Evolutionary conservation across 257 asterid species (phyloP).

Genomic region (Leptodermis oblonga): DNA sequence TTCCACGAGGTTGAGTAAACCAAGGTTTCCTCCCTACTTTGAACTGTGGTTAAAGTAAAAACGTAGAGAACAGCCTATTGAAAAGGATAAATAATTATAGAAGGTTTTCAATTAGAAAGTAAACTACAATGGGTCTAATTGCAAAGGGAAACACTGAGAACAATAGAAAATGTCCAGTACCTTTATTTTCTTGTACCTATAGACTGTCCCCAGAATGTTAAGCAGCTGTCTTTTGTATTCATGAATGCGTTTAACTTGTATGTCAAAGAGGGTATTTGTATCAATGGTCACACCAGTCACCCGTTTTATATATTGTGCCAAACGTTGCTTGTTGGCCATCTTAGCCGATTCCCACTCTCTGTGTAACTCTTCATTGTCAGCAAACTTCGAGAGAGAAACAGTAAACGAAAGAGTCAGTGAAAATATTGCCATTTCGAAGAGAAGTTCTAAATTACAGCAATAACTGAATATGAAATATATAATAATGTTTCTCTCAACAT

Average conservation of each 20-base stretch:
- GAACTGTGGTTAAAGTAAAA: neutral
- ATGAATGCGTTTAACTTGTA: slow-evolving; percentile 98
- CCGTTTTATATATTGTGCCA: slow-evolving; percentile 68
- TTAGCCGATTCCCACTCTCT: slow-evolving; percentile 92
- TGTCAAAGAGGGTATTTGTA: slow-evolving; percentile 87
- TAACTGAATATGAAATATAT: neutral
- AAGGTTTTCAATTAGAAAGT: slow-evolving; percentile 1
- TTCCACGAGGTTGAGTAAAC: neutral
- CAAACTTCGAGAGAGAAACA: slow-evolving; percentile 44
- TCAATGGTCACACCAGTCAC: slow-evolving; percentile 81
- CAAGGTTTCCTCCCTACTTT: neutral
- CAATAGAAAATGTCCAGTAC: slow-evolving; percentile 42
- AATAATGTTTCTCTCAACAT: slow-evolving; percentile 26
- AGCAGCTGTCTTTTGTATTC: slow-evolving; percentile 98
- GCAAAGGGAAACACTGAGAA: slow-evolving; percentile 11
- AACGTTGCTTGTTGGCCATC: slow-evolving; percentile 81
- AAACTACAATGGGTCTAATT: neutral
- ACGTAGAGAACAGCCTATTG: neutral
- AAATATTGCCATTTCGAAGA: neutral
- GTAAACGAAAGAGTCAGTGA: slow-evolving; percentile 11
- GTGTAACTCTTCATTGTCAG: slow-evolving; percentile 72
- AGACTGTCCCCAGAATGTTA: slow-evolving; percentile 81
- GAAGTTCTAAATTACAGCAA: slow-evolving; percentile 5
- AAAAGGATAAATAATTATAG: neutral
- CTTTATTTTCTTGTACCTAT: slow-evolving; percentile 96